Conservation (phyloP, 179 eudicot genomes). For the Beta macrorhiza region DNA sequence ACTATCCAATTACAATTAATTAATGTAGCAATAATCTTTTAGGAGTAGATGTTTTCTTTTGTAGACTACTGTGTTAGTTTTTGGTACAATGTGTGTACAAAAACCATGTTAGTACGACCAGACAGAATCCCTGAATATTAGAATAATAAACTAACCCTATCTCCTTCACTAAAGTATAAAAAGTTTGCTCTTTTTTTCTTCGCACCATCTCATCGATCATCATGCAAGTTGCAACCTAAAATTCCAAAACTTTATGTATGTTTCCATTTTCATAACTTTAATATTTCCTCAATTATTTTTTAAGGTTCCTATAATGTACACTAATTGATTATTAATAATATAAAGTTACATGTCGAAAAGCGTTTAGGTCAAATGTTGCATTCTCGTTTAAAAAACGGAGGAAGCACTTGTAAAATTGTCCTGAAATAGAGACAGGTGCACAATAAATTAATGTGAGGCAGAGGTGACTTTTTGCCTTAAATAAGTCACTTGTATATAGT, state of each 20-base stretch:
- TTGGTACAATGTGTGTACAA: neutral
- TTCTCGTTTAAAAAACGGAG: no score
- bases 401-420: no score
- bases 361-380: no score
- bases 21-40: neutral
- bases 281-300: no score
- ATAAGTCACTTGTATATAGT: no score
- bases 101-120: slow-evolving; percentile 10
- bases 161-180: slow-evolving; percentile 15
- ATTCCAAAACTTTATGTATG: slow-evolving; percentile 8
- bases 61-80: neutral
- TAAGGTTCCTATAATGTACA: no score
- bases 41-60: neutral
- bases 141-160: neutral
- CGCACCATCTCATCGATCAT: neutral
- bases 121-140: slow-evolving; percentile 17
- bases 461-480: no score
- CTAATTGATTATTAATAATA: no score
- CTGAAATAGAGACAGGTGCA: no score
- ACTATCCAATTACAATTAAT: neutral
- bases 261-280: neutral
- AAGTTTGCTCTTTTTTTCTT: slow-evolving; percentile 13
- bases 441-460: no score
- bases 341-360: no score
- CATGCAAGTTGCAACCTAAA: slow-evolving; percentile 11